Conservation (phyloP, 2,329 filamentous ascomycete species). For the Pezicula radicicola region DNA sequence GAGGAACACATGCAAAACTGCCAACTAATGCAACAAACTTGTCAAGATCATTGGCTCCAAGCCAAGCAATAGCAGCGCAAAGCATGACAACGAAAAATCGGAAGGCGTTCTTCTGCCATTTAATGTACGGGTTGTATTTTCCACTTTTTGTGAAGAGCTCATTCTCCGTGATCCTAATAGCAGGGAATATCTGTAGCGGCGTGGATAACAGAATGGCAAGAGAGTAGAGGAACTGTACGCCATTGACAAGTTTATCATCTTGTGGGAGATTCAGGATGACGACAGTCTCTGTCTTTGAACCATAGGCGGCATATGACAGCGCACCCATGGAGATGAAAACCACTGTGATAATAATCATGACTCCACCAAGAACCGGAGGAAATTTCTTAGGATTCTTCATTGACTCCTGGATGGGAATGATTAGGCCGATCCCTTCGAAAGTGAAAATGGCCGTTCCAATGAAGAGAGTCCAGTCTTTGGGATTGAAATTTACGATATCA, state of each 20-base stretch:
- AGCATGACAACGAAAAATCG: slow-evolving; percentile 88
- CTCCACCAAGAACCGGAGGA: slow-evolving; percentile 77
- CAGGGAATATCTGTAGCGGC: slow-evolving; percentile 94
- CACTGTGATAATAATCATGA: slow-evolving; percentile 94
- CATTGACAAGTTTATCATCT: slow-evolving; percentile 92
- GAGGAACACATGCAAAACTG: slow-evolving; percentile 94
- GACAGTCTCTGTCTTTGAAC: slow-evolving; percentile 92
- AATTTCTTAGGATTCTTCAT: slow-evolving; percentile 93
- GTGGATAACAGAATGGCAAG: slow-evolving; percentile 94
- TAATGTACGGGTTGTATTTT: slow-evolving; percentile 97
- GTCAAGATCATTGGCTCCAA: slow-evolving; percentile 87
- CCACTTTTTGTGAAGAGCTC: slow-evolving; percentile 90
- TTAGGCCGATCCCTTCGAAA: slow-evolving; percentile 94
- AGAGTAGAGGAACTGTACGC: slow-evolving; percentile 96
- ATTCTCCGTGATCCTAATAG: slow-evolving; percentile 94
- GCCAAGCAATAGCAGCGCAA: slow-evolving; percentile 86
- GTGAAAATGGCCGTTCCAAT: slow-evolving; percentile 99
- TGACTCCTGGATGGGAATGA: slow-evolving; percentile 96
- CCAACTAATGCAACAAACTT: slow-evolving; percentile 97
- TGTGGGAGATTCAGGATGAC: slow-evolving; percentile 95
- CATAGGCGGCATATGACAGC: slow-evolving; percentile 93
- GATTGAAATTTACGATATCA: slow-evolving; percentile 89
- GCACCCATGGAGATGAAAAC: slow-evolving; percentile 91
- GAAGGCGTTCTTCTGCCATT: slow-evolving; percentile 99
- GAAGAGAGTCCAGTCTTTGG: slow-evolving; percentile 91